Evolutionary conservation across 2,329 filamentous ascomycete species (phyloP), one percentile per base, ranked within the genome.

Genomic region (Curvularia verruculosa): DNA sequence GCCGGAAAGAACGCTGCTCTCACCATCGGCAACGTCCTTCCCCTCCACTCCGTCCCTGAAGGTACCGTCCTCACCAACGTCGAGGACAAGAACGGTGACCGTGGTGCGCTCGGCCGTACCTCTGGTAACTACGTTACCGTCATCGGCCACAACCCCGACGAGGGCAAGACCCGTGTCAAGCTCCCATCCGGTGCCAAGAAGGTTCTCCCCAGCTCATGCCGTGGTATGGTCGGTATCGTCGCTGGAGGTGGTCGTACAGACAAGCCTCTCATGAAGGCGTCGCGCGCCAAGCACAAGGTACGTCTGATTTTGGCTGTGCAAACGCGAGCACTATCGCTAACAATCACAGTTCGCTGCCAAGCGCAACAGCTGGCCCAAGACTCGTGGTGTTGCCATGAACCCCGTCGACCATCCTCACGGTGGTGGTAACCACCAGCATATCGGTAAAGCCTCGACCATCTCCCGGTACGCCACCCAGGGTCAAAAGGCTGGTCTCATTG

Each of bases 331-430:
- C 21, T 31, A 0, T 49, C 15, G n/a, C 59, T 65, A 45, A 68
- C 52, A 58, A 28, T 9, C 48, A 41, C 43, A 75, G 91, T 99
- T 96, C 85, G 92, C 93, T 75, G 96, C 97, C 85, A 99, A 99
- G 92, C 92, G 95, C 81, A 98, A 99, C 92, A 94, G 89, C 80
- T 99, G 95, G 95, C 95, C 95, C 84, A 97, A 96, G 91, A 99
- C 95, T 87, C 94, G 95, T 95, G 95, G 95, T 97, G 95, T 99
- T 89, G 95, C 95, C 84, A 99, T 99, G 95, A 99, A 99, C 87
- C 95, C 95, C 77, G 95, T 99, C 78, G 95, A 99, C 85, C 95
- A 99, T 88, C 81, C 81, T 75, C 81, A 83, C 79, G 81, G 81
- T 81, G 81, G 81, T 83, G 94, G 95, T 96, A 98, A 99, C 89